Percentiles rank a stretch among this genome's conserved stretches.
phyloP scores from a whole-genome alignment of 768 basidiomycete genomes.

The Xanthoconium stramineum region DNA sequence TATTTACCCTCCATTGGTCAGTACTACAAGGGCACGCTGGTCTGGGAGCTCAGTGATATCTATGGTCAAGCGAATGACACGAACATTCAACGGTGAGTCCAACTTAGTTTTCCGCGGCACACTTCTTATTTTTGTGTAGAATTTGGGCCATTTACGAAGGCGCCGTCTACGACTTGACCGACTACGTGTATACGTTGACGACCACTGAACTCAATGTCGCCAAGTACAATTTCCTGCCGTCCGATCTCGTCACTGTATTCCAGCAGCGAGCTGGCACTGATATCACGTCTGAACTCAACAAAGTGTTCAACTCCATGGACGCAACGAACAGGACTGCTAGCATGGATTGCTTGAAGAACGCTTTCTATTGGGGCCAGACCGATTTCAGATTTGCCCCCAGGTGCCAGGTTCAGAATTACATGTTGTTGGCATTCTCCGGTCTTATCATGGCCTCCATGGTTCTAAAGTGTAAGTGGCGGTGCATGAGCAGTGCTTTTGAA shows the following conservation, averaged over 20 bases:
- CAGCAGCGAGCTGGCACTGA: slow-evolving; percentile 60
- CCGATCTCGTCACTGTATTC: slow-evolving; percentile 48
- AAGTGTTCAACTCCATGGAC: slow-evolving; percentile 42
- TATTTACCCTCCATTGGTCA: slow-evolving; percentile 55
- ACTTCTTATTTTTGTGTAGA: slow-evolving; percentile 24
- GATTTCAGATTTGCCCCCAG: slow-evolving; percentile 56
- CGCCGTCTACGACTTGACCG: slow-evolving; percentile 59
- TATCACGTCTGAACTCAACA: slow-evolving; percentile 49
- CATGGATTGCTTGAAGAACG: slow-evolving; percentile 54
- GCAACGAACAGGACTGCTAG: slow-evolving; percentile 36
- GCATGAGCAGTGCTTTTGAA: background rate
- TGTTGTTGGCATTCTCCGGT: slow-evolving; percentile 53
- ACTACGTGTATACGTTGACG: slow-evolving; percentile 62
- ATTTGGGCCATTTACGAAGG: slow-evolving; percentile 60
- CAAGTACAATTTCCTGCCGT: slow-evolving; percentile 52
- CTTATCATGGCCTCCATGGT: slow-evolving; percentile 55
- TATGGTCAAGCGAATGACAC: slow-evolving; percentile 35
- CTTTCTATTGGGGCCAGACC: slow-evolving; percentile 54
- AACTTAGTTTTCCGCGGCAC: slow-evolving; percentile 2
- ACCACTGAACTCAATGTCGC: slow-evolving; percentile 40
- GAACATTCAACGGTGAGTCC: slow-evolving; percentile 30
- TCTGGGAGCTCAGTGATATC: slow-evolving; percentile 43
- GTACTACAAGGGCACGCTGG: slow-evolving; percentile 60
- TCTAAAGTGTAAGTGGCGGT: slow-evolving; percentile 51
- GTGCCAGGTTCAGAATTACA: slow-evolving; percentile 60